Evolutionary conservation across 768 basidiomycete species (phyloP).

Genomic region (Gloeophyllum trabeum): DNA sequence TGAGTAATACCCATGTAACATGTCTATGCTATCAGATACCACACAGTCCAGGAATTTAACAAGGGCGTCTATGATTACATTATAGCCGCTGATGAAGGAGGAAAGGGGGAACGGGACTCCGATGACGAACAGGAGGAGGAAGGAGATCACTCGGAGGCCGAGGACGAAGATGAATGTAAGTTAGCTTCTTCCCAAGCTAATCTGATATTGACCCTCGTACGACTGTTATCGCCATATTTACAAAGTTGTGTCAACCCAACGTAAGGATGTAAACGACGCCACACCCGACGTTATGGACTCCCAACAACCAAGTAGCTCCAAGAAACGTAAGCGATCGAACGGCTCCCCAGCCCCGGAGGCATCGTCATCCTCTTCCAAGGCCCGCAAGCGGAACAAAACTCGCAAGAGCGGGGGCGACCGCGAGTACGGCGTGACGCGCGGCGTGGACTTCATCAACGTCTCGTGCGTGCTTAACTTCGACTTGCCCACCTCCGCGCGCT

Average conservation of each 20-base stretch:
- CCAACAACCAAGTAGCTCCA: constrained; percentile 13
- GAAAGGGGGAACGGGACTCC: constrained; percentile 37
- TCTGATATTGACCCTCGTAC: constrained; percentile 19
- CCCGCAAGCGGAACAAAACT: constrained; percentile 36
- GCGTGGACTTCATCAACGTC: constrained; percentile 94
- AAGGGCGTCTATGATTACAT: constrained; percentile 98
- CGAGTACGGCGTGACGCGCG: constrained; percentile 91
- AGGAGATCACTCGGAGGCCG: constrained; percentile 26
- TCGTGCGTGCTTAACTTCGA: constrained; percentile 98
- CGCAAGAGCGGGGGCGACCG: constrained; percentile 38
- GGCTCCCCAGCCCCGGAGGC: constrained; percentile 23
- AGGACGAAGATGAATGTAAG: constrained; percentile 26
- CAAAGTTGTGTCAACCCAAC: constrained; percentile 46
- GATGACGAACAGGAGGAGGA: constrained; percentile 31
- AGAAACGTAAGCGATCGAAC: constrained; percentile 49
- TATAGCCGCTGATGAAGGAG: constrained; percentile 90
- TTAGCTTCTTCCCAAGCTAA: constrained; percentile 1
- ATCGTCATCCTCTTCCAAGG: constrained; percentile 19
- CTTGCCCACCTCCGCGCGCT: constrained; percentile 74
- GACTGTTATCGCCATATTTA: constrained; percentile 5
- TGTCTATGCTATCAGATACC: constrained; percentile 47
- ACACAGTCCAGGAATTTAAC: constrained; percentile 97
- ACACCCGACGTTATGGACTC: constrained; percentile 13
- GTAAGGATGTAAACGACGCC: constrained; percentile 15
- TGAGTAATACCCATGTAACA: background rate